Percentiles rank a stretch among this genome's conserved stretches.
Evolutionary conservation across 306 rosid genomes (phyloP).

Genomic region (Hippophae rhamnoides): DNA sequence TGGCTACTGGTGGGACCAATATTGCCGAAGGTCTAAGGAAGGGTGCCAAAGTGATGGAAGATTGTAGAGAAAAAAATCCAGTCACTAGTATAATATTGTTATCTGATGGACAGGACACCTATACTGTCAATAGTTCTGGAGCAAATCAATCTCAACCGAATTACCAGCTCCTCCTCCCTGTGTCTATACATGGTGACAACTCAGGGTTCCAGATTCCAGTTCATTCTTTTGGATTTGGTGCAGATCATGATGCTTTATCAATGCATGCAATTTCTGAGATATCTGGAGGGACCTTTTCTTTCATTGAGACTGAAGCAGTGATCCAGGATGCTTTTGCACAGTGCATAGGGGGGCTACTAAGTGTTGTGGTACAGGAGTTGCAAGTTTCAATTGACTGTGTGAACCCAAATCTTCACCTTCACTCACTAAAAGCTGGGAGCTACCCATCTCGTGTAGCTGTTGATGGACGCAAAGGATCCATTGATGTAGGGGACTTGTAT

Average conservation of each 20-base stretch:
- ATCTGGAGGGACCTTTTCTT: conserved; percentile 96
- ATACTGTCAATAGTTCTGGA: conserved; percentile 59
- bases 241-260: conserved; percentile 83
- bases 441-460: conserved; percentile 56
- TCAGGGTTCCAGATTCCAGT: conserved; percentile 86
- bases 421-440: conserved; percentile 79
- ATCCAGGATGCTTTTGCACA: conserved; percentile 98
- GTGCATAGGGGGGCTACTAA: conserved; percentile 93
- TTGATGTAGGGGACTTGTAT: conserved; percentile 83
- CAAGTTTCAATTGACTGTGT: conserved; percentile 70
- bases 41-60: conserved; percentile 91
- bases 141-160: conserved; percentile 54
- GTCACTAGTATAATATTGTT: conserved; percentile 77
- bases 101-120: conserved; percentile 96
- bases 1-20: conserved; percentile 97
- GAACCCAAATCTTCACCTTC: conserved; percentile 33
- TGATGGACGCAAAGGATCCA: conserved; percentile 48
- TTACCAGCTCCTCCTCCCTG: conserved; percentile 74
- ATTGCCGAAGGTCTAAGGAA: conserved; percentile 92
- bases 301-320: conserved; percentile 85
- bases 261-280: conserved; percentile 94
- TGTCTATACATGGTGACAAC: conserved; percentile 48
- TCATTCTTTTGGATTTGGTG: conserved; percentile 91
- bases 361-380: conserved; percentile 87
- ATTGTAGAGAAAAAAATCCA: conserved; percentile 74